These are phyloP conservation scores for Lactifluus rugatus DNA, from an alignment of 768 basidiomycete genomes.

Conservation along the genomic window DNA sequence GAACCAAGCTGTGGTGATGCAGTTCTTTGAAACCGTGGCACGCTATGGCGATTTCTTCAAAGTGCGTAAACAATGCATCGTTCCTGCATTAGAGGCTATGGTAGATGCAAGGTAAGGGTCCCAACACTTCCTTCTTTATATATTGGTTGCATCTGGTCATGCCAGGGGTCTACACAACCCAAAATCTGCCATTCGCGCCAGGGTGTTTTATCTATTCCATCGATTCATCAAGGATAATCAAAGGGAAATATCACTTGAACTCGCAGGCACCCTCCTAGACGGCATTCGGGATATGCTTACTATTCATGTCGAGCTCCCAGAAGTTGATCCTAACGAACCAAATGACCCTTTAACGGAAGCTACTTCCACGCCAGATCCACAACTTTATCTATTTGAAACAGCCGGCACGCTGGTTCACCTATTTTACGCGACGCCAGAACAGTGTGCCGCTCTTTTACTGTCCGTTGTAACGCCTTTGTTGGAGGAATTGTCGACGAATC, in stretches of 20 bases:
- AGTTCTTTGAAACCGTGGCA: conserved; percentile 88
- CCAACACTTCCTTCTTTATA: not conserved
- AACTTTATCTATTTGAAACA: conserved; percentile 92
- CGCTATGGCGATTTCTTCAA: conserved; percentile 97
- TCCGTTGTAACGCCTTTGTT: conserved; percentile 78
- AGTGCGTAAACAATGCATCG: conserved; percentile 78
- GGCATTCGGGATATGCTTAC: conserved; percentile 67
- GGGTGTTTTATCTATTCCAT: conserved; percentile 88
- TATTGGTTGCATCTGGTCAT: not conserved
- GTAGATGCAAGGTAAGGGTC: conserved; percentile 64
- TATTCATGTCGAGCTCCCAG: conserved; percentile 68
- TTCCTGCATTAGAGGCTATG: conserved; percentile 83
- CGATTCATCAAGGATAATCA: conserved; percentile 81
- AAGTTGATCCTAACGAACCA: conserved; percentile 61
- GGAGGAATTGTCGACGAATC: conserved; percentile 52
- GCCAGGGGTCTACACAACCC: conserved; percentile 78
- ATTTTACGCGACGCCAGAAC: conserved; percentile 54
- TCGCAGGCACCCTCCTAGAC: conserved; percentile 62
- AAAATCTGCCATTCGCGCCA: conserved; percentile 55
- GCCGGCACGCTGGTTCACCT: conserved; percentile 76
- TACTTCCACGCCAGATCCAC: conserved; percentile 70
- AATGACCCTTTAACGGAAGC: conserved; percentile 65
- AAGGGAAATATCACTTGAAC: conserved; percentile 63
- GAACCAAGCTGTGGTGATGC: conserved; percentile 73
- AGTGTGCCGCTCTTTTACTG: conserved; percentile 58